phyloP scores from a whole-genome alignment of 108 stramenopile species.

The Aurantiochytrium sp. region DNA sequence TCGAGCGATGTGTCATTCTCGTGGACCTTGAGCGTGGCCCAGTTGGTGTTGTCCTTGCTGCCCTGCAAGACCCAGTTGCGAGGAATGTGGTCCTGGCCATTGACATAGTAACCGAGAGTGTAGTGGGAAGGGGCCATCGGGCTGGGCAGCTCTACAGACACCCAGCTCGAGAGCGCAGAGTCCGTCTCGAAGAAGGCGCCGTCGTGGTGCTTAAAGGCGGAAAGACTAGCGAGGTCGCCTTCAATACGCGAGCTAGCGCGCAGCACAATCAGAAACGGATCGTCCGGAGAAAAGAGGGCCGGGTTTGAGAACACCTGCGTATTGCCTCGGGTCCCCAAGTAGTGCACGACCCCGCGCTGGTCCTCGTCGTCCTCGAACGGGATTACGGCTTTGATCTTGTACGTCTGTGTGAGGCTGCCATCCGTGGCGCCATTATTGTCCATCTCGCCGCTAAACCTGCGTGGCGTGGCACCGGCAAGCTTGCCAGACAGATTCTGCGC shows the following conservation, averaged over 20 bases:
- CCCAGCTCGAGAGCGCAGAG: conserved; percentile 25
- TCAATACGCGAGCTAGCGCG: not conserved
- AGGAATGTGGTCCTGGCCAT: conserved; percentile 30
- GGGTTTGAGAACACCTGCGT: conserved; percentile 23
- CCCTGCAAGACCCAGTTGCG: conserved; percentile 31
- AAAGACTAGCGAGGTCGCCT: conserved; percentile 9
- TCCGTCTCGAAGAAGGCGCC: conserved; percentile 26
- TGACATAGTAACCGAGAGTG: not conserved
- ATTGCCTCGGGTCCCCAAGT: not conserved
- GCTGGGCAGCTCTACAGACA: not conserved
- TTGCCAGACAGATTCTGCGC: too few relatives aligned
- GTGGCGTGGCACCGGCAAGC: not conserved
- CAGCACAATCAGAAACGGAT: not conserved
- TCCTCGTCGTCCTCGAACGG: conserved; percentile 15
- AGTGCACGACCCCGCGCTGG: not conserved
- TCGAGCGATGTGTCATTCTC: conserved; percentile 27
- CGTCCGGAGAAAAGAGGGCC: conserved; percentile 14
- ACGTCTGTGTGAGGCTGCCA: not conserved
- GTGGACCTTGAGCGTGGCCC: conserved; percentile 26
- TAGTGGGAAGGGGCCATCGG: conserved; percentile 14
- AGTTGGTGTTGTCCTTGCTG: conserved; percentile 14
- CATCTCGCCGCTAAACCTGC: not conserved
- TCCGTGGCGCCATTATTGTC: not conserved
- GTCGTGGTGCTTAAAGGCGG: conserved; percentile 15
- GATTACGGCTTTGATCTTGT: not conserved